Base-by-base conservation (phyloP, 352 stramenopile genomes). In the Pythium diclinum region DNA sequence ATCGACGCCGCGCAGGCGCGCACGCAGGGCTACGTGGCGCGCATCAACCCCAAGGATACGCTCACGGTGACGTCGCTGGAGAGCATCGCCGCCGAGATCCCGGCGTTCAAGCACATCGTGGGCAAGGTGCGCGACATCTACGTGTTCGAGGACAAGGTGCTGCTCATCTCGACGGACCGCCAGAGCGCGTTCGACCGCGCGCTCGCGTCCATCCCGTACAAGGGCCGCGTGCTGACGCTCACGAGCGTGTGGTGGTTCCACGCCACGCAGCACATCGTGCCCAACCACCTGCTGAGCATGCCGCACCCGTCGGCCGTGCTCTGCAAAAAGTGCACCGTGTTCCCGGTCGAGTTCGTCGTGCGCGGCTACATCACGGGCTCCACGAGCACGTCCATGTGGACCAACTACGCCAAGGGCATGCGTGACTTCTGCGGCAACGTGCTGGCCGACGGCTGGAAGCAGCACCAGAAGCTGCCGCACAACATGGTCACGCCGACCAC, bases 271-370 rank as follows among this genome's bases (percentile, higher is more conserved):
- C 80, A 98, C 76, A 98, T 99, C 60, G 94, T 99, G 68, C 84
- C 92, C 42, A 99, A 99, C 85, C 97, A 99, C 81, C 70, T 99
- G 44, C 60, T 99, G 10, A 72, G 75, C n/a, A 72, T 96, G 49
- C 96, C 97, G 8, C 91, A 99, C 76, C 87, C 96, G 34, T 97
- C 98, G 64, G 93, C 98, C 19, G 97, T 95, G 67, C 86, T 99
- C 56, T 97, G 93, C 40, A 95, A 91, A 58, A 99, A 98, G 68
- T 99, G 96, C 77, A 92, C 79, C 28, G 88, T 94, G 11, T 99
- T 99, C 72, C 89, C 97, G 0, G 97, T 99, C 71, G 97, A 99
- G 81, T 99, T 99, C 74, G 97, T 99, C 55, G 96, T 99, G 49
- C 89, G 97, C 67, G 96, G 91, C 42, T 83, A 99, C 97, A 87